These are phyloP conservation scores for Gigaspora rosea DNA, from an alignment of 192 early-diverging fungal genomes.

Conservation along the genomic window DNA sequence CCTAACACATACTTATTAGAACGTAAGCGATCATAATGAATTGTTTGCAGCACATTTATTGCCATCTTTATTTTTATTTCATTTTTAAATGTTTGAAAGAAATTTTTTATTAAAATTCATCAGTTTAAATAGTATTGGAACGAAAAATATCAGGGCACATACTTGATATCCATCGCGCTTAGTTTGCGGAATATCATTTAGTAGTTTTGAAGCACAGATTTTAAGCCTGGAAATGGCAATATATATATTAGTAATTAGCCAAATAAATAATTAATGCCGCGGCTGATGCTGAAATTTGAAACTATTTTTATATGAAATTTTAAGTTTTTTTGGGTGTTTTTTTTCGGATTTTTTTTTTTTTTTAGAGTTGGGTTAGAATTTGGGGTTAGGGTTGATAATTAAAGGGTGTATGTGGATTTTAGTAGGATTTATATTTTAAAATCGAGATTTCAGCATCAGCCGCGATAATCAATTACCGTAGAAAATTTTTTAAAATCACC, in stretches of 20 bases:
- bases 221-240: conserved; percentile 41
- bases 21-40: conserved; percentile 46
- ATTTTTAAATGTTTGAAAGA: background rate
- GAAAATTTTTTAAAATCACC: conserved; percentile 28
- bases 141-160: conserved; percentile 17
- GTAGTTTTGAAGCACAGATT: conserved; percentile 50
- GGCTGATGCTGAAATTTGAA: too few relatives aligned
- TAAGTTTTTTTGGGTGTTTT: too few relatives aligned
- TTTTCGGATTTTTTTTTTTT: too few relatives aligned
- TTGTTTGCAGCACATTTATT: conserved; percentile 40
- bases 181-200: conserved; percentile 57
- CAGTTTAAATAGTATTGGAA: background rate
- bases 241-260: background rate
- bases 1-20: conserved; percentile 51
- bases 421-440: too few relatives aligned
- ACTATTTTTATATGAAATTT: too few relatives aligned
- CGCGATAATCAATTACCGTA: too few relatives aligned
- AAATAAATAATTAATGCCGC: background rate
- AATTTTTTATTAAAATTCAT: background rate
- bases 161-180: conserved; percentile 60
- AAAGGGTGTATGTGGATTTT: too few relatives aligned
- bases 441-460: too few relatives aligned
- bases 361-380: too few relatives aligned
- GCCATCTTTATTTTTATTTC: conserved; percentile 42
- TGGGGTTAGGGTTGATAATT: too few relatives aligned